Evolutionary conservation across 768 basidiomycete species (phyloP), one percentile per base, ranked within the genome.

Genomic region (Aureoboletus auriporus): DNA sequence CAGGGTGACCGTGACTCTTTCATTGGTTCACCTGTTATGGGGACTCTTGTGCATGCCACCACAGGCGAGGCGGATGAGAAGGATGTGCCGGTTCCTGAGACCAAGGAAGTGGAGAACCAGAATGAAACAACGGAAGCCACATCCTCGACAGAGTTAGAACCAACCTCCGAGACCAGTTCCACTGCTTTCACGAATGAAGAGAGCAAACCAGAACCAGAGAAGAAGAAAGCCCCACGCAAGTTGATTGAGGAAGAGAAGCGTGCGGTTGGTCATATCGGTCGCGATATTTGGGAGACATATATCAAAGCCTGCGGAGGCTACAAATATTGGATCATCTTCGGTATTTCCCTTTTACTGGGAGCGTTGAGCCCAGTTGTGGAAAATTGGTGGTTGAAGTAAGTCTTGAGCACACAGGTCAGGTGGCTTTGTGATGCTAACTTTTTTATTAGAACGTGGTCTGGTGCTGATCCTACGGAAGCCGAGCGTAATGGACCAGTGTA

Each of bases 201-300:
- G 16, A 68, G 48, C 17, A 66, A 70, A 2, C 60, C 65, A n/a
- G 71, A 71, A 20, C 51, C 62, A 9, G 62, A 67, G 50, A 79
- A 75, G 62, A 79, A 75, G 62, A 87, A 82, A 59, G 60, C 74
- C 1, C 86, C 92, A 0, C 75, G 90, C 33, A 94, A 93, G 63
- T 75, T 94, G 39, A 71, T 94, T 6, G 92, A 95, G 57, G 89
- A 90, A 58, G 88, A 90, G 63, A 80, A 77, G 51, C 76, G 88
- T n/a, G 86, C 84, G 1, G 80, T 82, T 37, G 88, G 88, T 4
- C 75, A 83, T 39, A 86, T 91, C 45, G 68, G 77, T 41, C 69
- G 73, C 48, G 78, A 79, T 34, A 79, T 89, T 17, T 91, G 88
- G 88, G 57, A 67, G 37, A 74, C 73, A 0, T 85, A 85, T 51